Conservation (phyloP, 768 basidiomycete species). For the Termitomyces sp. region DNA sequence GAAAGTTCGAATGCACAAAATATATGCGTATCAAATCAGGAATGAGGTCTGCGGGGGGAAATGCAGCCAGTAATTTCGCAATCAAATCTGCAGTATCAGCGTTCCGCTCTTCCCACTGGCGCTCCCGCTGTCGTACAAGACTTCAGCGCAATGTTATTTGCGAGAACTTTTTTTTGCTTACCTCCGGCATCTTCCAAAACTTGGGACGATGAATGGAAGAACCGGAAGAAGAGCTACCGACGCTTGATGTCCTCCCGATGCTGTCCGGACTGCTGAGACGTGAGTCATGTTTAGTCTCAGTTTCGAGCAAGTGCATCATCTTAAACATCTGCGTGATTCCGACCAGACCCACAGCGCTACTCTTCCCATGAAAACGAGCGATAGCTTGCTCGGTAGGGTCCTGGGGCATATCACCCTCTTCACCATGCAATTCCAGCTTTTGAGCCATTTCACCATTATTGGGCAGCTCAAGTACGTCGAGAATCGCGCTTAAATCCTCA, state of each 20-base stretch:
- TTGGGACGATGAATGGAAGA: constrained; percentile 30
- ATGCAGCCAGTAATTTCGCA: constrained; percentile 31
- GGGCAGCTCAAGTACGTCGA: constrained; percentile 28
- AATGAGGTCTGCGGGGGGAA: constrained; percentile 63
- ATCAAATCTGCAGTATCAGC: constrained; percentile 24
- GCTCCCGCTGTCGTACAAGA: constrained; percentile 46
- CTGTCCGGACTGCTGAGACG: constrained; percentile 13
- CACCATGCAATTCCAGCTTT: constrained; percentile 30
- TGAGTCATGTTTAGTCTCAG: constrained; percentile 7
- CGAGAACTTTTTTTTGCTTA: constrained; percentile 24
- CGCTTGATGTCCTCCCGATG: constrained; percentile 10
- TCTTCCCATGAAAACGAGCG: constrained; percentile 58
- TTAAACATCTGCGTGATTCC: constrained; percentile 48
- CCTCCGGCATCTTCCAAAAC: constrained; percentile 56
- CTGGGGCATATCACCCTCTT: constrained; percentile 12
- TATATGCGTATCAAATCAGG: constrained; percentile 56
- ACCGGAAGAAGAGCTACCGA: background rate
- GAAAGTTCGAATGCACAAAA: constrained; percentile 54
- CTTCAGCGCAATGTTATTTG: background rate
- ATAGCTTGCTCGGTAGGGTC: constrained; percentile 26
- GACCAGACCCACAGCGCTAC: constrained; percentile 50
- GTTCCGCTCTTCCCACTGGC: constrained; percentile 42
- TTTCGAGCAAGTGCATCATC: constrained; percentile 41
- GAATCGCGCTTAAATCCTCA: constrained; percentile 18
- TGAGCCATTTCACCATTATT: constrained; percentile 26